phyloP scores from a whole-genome alignment of 179 eudicot genomes.

The Actinidia arguta region DNA sequence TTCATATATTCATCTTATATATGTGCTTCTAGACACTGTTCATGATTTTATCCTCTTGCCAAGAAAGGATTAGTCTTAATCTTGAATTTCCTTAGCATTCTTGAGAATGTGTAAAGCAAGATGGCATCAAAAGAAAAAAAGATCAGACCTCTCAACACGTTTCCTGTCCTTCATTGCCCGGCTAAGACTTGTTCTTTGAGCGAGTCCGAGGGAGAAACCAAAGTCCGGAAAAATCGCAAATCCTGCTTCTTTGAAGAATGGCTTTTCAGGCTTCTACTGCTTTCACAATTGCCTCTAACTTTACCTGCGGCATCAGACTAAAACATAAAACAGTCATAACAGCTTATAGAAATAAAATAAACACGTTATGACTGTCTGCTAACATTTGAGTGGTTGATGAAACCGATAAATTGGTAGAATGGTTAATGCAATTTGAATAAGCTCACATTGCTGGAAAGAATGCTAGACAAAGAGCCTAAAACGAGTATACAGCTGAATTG shows the following conservation, averaged over 20 bases:
- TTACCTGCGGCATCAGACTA: conserved; percentile 20
- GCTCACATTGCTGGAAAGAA: background rate
- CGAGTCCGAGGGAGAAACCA: conserved; percentile 25
- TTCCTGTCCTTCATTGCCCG: conserved; percentile 5
- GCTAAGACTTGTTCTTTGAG: conserved; percentile 23
- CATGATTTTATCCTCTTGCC: conserved; percentile 4
- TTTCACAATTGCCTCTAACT: conserved; percentile 8
- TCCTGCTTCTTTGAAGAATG: conserved; percentile 18
- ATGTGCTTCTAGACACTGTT: background rate
- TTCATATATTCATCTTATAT: background rate
- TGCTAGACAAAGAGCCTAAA: background rate
- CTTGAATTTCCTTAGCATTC: background rate
- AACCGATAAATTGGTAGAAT: background rate
- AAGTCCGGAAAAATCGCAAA: conserved; percentile 30
- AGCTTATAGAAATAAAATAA: background rate
- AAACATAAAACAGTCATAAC: background rate
- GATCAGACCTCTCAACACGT: conserved; percentile 6
- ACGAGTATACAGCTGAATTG: background rate
- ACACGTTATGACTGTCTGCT: background rate
- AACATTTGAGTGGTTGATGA: background rate
- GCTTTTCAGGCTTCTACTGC: conserved; percentile 22
- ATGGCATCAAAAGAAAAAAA: conserved; percentile 8
- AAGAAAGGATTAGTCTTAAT: background rate
- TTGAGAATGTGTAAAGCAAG: background rate
- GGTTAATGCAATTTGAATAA: background rate